These are phyloP conservation scores for Cyathus striatus DNA, from an alignment of 768 basidiomycete genomes.

Conservation along the genomic window DNA sequence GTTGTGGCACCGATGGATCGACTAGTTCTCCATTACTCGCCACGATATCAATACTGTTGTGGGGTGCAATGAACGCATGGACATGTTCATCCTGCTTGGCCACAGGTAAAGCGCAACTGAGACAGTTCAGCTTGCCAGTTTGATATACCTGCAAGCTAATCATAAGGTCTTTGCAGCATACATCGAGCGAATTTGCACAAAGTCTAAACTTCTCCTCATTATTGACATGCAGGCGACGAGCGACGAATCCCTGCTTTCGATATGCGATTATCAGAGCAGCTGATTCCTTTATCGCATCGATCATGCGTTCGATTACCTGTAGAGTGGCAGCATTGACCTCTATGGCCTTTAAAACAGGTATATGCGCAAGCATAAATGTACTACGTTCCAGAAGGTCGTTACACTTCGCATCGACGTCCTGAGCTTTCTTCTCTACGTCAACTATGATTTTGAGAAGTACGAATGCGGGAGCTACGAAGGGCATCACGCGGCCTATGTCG, in stretches of 20 bases:
- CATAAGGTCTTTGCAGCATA: conserved; percentile 30
- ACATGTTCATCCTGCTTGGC: conserved; percentile 32
- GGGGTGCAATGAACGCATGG: conserved; percentile 24
- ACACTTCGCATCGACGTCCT: conserved; percentile 34
- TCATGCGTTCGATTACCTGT: conserved; percentile 33
- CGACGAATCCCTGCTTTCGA: conserved; percentile 27
- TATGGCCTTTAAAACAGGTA: conserved; percentile 25
- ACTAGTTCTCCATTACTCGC: conserved; percentile 28
- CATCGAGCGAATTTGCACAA: conserved; percentile 24
- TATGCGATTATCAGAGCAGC: conserved; percentile 33
- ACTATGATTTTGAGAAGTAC: conserved; percentile 34
- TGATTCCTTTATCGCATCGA: conserved; percentile 27
- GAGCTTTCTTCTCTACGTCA: conserved; percentile 28
- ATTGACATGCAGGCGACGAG: conserved; percentile 29
- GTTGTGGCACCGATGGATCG: conserved; percentile 30
- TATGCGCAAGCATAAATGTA: conserved; percentile 35
- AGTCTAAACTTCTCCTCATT: conserved; percentile 30
- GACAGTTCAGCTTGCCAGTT: conserved; percentile 27
- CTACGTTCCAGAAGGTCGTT: conserved; percentile 33
- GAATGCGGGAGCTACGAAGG: conserved; percentile 33
- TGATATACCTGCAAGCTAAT: conserved; percentile 38
- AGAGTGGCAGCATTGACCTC: conserved; percentile 26
- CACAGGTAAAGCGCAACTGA: conserved; percentile 27
- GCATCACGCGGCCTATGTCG: conserved; percentile 28
- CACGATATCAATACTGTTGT: conserved; percentile 28